Base-by-base conservation (phyloP, 768 basidiomycete species). In the Pholiota microspora region DNA sequence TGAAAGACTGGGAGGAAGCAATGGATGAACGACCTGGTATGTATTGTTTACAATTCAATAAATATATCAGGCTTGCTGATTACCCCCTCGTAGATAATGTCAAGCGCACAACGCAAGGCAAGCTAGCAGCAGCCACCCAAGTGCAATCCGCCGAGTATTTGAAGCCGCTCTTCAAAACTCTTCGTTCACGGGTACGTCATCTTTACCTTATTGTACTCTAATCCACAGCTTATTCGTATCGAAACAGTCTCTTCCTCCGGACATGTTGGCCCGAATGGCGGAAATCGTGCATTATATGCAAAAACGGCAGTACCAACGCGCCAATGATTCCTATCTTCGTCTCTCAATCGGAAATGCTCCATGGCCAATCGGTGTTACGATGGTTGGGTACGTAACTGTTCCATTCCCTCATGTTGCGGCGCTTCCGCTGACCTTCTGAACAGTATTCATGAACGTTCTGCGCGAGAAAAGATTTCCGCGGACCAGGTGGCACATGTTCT, bases 321-420 rank as follows among this genome's bases (percentile, higher is more conserved):
- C 97, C 2, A 99, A 98, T 64, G 97, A 99, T 67, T 88, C 95
- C 0, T 99, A 99, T 69, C 83, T 99, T 21, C 89, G 97, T 6
- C 76, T 99, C 34, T 94, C 92, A 4, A 99, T 99, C 59, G 97
- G 97, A 29, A 99, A 97, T 64, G 96, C 97, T 0, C 95, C 97
- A 2, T 99, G 97, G 97, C 97, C 97, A 1, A 99, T 99, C 64
- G 97, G 97, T 38, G 97, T 99, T 7, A 99, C 97, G 57, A 96
- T 96, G 90, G 97, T 98, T 74, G 95, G 94, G 93, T 94, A 71
- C 34, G 86, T 77, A 8, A 25, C 36, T 18, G 53, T 38, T 16
- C n/a, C 15, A 16, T 24, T 45, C 15, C 35, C 34, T 25, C 38
- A 1, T 24, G n/a, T 18, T 55, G 27, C 5, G 45, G 12, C 29